Evolutionary conservation across 192 early-diverging fungal species (phyloP).

Genomic region (Coemansia sp.): DNA sequence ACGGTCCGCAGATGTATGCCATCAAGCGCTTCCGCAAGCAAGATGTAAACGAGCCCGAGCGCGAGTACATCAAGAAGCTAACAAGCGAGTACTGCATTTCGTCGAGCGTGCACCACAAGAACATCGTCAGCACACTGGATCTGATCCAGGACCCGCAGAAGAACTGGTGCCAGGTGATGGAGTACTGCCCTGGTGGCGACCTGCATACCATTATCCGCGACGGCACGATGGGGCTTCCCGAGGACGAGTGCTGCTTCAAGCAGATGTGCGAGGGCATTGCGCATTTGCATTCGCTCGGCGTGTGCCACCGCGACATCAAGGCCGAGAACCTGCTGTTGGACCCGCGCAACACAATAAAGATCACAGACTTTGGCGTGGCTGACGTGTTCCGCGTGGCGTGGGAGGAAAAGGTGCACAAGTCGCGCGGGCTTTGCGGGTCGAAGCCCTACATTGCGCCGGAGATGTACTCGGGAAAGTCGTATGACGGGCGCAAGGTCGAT

Average conservation of each 20-base stretch:
- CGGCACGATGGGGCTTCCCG: conserved; percentile 71
- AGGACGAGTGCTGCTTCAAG: conserved; percentile 91
- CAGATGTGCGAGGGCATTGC: conserved; percentile 87
- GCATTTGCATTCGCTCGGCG: conserved; percentile 90
- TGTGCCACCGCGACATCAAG: conserved; percentile 89
- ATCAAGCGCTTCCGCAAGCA: conserved; percentile 94
- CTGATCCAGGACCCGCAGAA: conserved; percentile 89
- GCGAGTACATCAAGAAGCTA: conserved; percentile 95
- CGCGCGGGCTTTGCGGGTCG: conserved; percentile 88
- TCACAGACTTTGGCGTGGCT: conserved; percentile 97
- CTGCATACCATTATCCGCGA: conserved; percentile 77
- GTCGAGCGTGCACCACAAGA: conserved; percentile 84
- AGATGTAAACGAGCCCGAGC: conserved; percentile 81
- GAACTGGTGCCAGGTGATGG: conserved; percentile 79
- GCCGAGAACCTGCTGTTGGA: conserved; percentile 90
- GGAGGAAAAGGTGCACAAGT: conserved; percentile 73
- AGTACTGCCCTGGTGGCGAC: conserved; percentile 92
- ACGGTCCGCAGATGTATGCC: conserved; percentile 70
- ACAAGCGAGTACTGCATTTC: conserved; percentile 94
- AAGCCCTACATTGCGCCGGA: conserved; percentile 98
- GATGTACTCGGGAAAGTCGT: conserved; percentile 70
- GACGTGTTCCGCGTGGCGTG: conserved; percentile 92
- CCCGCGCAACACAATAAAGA: conserved; percentile 78
- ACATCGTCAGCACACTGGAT: conserved; percentile 93
- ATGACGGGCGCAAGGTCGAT: conserved; percentile 88